A percentile compares a stretch with the other conserved stretches of the same genome.
These are phyloP conservation scores for Fusarium caatingaense DNA, from an alignment of 2,329 filamentous ascomycete species.

Conservation along the genomic window DNA sequence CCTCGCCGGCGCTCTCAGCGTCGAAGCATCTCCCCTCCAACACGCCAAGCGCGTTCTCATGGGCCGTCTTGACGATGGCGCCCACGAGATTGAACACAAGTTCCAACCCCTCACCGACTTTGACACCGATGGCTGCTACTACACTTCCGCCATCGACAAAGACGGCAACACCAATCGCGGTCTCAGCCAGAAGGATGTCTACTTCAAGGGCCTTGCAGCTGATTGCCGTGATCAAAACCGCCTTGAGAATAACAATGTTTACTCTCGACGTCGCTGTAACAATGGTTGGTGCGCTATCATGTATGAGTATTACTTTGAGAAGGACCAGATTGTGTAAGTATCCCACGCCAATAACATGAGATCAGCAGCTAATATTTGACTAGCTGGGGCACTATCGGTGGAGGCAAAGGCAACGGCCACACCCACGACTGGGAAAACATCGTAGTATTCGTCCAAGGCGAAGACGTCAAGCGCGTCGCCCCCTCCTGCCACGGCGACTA, in stretches of 20 bases:
- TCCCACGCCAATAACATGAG: fast-evolving
- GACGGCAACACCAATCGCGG: slow-evolving; percentile 49
- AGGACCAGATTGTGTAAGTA: slow-evolving; percentile 23
- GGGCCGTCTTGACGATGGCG: slow-evolving; percentile 35
- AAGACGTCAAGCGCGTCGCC: slow-evolving; percentile 25
- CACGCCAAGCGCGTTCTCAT: slow-evolving; percentile 20
- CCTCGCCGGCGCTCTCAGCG: slow-evolving; percentile 6
- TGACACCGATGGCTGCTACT: slow-evolving; percentile 57
- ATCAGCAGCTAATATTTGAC: background rate
- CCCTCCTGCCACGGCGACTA: slow-evolving; percentile 25
- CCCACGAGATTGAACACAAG: slow-evolving; percentile 50
- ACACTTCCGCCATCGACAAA: slow-evolving; percentile 57
- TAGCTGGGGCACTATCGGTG: slow-evolving; percentile 19
- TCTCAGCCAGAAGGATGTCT: slow-evolving; percentile 8
- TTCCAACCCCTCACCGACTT: slow-evolving; percentile 55
- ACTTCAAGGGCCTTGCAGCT: slow-evolving; percentile 10
- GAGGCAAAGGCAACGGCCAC: slow-evolving; percentile 6
- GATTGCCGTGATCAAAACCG: slow-evolving; percentile 44
- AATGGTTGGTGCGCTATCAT: slow-evolving; percentile 51
- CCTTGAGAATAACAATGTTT: slow-evolving; percentile 48
- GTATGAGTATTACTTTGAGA: slow-evolving; percentile 39
- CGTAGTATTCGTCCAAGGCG: slow-evolving; percentile 26
- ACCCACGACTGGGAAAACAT: slow-evolving; percentile 35
- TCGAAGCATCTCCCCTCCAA: slow-evolving; percentile 9
- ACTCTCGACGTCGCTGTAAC: slow-evolving; percentile 49